Base-by-base conservation (phyloP, 78 protist species). In the Polysphondylium violaceum region DNA sequence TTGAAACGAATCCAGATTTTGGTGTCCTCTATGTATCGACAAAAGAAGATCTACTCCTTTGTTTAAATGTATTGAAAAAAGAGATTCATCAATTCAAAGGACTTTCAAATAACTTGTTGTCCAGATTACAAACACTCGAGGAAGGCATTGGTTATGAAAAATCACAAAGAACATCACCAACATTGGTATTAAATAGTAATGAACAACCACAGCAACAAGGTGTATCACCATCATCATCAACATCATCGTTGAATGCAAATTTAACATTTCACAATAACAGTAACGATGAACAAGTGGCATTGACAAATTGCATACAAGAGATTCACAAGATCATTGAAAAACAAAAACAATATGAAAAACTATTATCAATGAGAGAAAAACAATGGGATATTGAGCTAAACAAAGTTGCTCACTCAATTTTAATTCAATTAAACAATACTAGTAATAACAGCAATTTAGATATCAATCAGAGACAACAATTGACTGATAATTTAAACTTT, bases 1-100 rank as follows among this genome's bases (percentile, higher is more conserved):
- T 31, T 83, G 91, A 83, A 40, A 58, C 77, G 3, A 83, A 83
- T 58, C 55, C 91, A 29, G 91, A 83, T 59, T 83, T 83, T 29
- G 67, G 81, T 23, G 17, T 25, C 23, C 31, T 83, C 12, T 41
- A 47, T 25, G 91, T 83, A 12, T 2, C 67, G 0, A 43, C 63
- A 29, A 83, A 69, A 44, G 79, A 83, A 0, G 91, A 83, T 59
- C 29, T 83, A 21, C 43, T 68, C 16, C 74, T 83, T 4, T 83
- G 91, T 43, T 60, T 83, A 19, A 40, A 64, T 83, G 91, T 83
- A 2, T 69, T 83, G 43, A 83, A 83, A 58, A 83, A 55, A 31
- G 91, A 83, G 25, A 69, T 83, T 21, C 35, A 61, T 43, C 91
- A 83, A 58, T 83, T 83, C 43, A 83, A 69, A 50, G 55, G 69